Conservation (phyloP, 768 basidiomycete species). For the Paxillus rubicundulus region DNA sequence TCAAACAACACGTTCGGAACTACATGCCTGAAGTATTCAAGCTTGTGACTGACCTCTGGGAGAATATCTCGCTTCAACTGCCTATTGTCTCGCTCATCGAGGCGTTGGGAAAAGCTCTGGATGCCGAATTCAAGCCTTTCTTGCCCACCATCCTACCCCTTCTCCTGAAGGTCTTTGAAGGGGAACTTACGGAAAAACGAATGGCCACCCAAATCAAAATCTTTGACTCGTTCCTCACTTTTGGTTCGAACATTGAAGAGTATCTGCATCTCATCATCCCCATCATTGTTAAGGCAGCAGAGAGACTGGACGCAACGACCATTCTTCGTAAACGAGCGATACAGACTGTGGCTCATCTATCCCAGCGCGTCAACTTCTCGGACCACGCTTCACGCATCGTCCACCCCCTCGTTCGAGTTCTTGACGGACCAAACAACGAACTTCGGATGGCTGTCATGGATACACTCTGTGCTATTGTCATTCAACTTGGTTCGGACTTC, state of each 20-base stretch:
- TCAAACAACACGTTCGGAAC: conserved; percentile 95
- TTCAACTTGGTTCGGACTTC: conserved; percentile 94
- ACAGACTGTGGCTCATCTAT: conserved; percentile 86
- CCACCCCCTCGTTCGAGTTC: conserved; percentile 87
- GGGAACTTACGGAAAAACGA: conserved; percentile 79
- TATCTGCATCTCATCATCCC: conserved; percentile 97
- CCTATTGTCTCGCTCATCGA: conserved; percentile 93
- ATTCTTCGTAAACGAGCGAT: conserved; percentile 85
- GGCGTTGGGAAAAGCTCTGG: conserved; percentile 87
- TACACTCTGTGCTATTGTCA: conserved; percentile 85
- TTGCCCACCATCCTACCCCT: conserved; percentile 86
- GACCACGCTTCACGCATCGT: conserved; percentile 97
- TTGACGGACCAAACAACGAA: conserved; percentile 73
- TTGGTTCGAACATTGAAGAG: conserved; percentile 95
- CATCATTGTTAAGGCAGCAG: conserved; percentile 88
- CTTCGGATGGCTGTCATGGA: conserved; percentile 87
- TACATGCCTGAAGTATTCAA: conserved; percentile 83
- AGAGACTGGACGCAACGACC: conserved; percentile 71
- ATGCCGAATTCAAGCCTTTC: conserved; percentile 97
- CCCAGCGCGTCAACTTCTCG: conserved; percentile 92
- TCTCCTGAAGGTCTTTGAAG: conserved; percentile 87
- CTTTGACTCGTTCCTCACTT: conserved; percentile 91
- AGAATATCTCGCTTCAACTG: conserved; percentile 75
- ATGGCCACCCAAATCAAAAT: conserved; percentile 82
- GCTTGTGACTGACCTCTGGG: conserved; percentile 90